Base-by-base conservation (phyloP, 306 rosid species). In the Urtica urens region DNA sequence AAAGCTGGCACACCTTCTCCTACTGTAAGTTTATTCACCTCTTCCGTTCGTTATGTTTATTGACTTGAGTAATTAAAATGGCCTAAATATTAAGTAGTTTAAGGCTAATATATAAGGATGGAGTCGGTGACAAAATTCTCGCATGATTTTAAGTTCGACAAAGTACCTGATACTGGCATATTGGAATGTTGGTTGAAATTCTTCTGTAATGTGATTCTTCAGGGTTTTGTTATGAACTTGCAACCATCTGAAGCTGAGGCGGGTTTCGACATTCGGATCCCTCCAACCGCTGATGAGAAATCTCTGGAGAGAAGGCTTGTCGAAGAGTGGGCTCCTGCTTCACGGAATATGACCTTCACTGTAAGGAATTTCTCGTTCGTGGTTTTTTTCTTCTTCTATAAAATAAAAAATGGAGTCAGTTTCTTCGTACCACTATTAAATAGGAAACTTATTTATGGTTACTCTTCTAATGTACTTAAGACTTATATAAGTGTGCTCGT, bases 201-300 rank as follows among this genome's bases (percentile, higher is more conserved):
- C 20, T 1, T 38, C 2, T 21, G 10, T 4, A 14, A 5, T 7
- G 19, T 10, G 13, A 17, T 28, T 63, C 23, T 23, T 49, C 85
- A 90, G 97, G 97, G 95, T 50, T 90, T 81, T 74, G 95, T 90
- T 47, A 90, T 90, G 97, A 90, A 90, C 69, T 49, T 90, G 72
- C 97, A 90, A 75, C 97, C 97, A 27, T 90, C 97, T 38, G 97
- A 84, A 77, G 99, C 94, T 2, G 94, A 90, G 72, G 99, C 95
- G 51, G 99, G 99, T 54, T 77, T 90, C 60, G 99, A 84, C 53
- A 49, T 90, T 49, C 72, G 99, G 66, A 63, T 90, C 58, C 94
- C 99, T 28, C 99, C 99, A 23, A 90, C 70, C 27, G 71, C 71
- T 19, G 78, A 85, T 66, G 45, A 26, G 6, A 47, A 46, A 37